Conservation (phyloP, 2,329 filamentous ascomycete species). For the Sarocladium oryzae region DNA sequence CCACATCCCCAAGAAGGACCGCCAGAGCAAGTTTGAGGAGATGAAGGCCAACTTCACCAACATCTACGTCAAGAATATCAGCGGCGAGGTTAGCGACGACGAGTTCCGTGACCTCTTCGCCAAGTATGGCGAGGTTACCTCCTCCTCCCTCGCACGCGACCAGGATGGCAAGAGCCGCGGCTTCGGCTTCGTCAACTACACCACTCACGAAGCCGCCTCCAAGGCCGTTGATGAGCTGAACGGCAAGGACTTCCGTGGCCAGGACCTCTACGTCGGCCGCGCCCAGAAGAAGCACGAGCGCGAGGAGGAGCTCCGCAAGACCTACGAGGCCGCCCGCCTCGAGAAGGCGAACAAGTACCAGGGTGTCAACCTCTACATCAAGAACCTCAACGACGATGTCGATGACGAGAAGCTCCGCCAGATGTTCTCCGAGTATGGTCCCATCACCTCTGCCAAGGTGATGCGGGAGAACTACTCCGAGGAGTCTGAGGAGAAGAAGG, state of each 20-base stretch:
- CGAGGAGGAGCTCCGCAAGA: constrained; percentile 97
- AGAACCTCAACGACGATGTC: constrained; percentile 95
- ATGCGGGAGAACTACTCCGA: constrained; percentile 77
- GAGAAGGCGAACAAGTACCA: constrained; percentile 99
- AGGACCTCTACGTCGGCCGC: constrained; percentile 95
- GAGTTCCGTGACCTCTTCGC: constrained; percentile 93
- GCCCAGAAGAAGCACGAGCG: constrained; percentile 99
- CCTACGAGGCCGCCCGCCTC: constrained; percentile 93
- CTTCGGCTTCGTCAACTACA: constrained; percentile 94
- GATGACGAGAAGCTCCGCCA: constrained; percentile 97
- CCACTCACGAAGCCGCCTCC: constrained; percentile 79
- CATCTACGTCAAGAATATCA: constrained; percentile 99
- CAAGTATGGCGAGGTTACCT: constrained; percentile 89
- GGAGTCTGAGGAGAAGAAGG: constrained; percentile 48
- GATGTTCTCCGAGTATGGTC: constrained; percentile 85
- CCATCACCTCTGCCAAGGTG: constrained; percentile 97
- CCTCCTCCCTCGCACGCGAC: constrained; percentile 86
- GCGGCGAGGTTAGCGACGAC: constrained; percentile 76
- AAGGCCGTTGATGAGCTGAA: constrained; percentile 89
- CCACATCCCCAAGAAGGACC: constrained; percentile 99
- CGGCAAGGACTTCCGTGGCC: constrained; percentile 82
- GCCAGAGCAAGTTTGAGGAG: constrained; percentile 99
- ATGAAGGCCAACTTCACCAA: constrained; percentile 99
- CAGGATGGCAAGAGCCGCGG: constrained; percentile 87
- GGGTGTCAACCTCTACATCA: constrained; percentile 99